Evolutionary conservation across 1,284 basidiomycete species (phyloP).

Genomic region (Cerrena zonata): DNA sequence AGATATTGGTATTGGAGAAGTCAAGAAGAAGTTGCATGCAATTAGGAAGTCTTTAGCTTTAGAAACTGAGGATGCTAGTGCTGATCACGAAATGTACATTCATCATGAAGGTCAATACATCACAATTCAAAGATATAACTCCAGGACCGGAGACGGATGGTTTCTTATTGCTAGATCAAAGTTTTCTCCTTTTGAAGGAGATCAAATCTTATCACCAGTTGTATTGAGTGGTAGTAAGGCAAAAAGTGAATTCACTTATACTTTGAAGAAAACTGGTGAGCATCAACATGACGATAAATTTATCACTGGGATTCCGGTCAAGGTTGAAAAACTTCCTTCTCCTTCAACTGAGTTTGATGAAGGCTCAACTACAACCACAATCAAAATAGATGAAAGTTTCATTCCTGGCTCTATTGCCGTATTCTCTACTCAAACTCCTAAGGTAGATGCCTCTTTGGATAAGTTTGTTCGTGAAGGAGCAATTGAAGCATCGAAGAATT

Average conservation of each 20-base stretch:
- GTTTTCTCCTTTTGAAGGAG: no score
- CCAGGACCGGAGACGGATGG: constrained; percentile 85
- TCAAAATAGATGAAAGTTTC: constrained; percentile 79
- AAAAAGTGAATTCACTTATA: no score
- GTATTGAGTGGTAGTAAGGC: no score
- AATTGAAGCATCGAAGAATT: constrained; percentile 62
- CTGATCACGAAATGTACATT: background rate
- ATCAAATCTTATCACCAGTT: no score
- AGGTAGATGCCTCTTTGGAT: constrained; percentile 64
- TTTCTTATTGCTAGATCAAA: constrained; percentile 70
- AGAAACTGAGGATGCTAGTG: constrained; percentile 77
- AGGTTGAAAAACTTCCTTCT: constrained; percentile 50
- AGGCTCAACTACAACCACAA: constrained; percentile 70
- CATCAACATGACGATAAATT: constrained; percentile 49
- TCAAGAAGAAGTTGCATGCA: constrained; percentile 70
- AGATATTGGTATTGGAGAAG: constrained; percentile 42
- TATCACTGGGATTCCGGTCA: constrained; percentile 72
- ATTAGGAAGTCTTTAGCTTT: constrained; percentile 83
- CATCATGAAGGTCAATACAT: constrained; percentile 65
- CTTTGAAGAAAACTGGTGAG: no score
- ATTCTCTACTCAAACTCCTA: constrained; percentile 77
- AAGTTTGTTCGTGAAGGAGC: constrained; percentile 63
- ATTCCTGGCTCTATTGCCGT: constrained; percentile 89
- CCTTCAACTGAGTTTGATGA: constrained; percentile 56
- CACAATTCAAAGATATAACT: constrained; percentile 83